Conservation (phyloP, 768 basidiomycete genomes). For the Suillus hirtellus region DNA sequence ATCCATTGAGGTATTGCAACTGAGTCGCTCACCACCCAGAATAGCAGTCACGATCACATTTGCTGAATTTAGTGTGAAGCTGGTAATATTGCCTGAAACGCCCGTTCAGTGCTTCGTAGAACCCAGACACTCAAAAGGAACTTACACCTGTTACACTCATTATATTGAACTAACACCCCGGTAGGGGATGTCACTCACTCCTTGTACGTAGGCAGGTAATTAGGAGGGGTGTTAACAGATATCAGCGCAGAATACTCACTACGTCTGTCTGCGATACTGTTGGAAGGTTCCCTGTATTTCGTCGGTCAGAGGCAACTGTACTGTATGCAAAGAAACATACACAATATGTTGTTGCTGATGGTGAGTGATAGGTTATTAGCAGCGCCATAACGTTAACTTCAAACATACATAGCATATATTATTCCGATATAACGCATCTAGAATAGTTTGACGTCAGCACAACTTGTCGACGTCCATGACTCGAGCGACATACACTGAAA, state of each 20-base stretch:
- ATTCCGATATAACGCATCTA: not conserved
- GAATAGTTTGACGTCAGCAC: not conserved
- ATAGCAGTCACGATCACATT: not conserved
- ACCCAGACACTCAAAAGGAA: too few species aligned
- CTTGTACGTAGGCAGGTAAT: too few species aligned
- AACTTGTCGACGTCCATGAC: not conserved
- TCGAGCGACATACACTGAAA: not conserved
- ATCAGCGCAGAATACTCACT: not conserved
- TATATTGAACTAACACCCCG: too few species aligned
- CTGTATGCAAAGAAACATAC: not conserved
- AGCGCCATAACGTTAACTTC: not conserved
- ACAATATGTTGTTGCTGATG: not conserved
- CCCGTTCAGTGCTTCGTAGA: slow-evolving; percentile 21
- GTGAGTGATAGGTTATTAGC: not conserved
- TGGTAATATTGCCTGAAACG: slow-evolving; percentile 26
- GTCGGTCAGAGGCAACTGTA: not conserved
- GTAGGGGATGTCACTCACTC: too few species aligned
- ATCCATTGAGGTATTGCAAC: not conserved
- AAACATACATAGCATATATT: not conserved
- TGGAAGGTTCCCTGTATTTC: not conserved
- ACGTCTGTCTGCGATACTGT: not conserved
- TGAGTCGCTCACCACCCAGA: not conserved
- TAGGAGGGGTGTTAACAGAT: too few species aligned
- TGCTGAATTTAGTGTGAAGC: not conserved
- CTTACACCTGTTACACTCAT: too few species aligned